A percentile compares a stretch with the other conserved stretches of the same genome.
phyloP scores from a whole-genome alignment of 148 eudicot species.

The Nepenthes gracilis region DNA sequence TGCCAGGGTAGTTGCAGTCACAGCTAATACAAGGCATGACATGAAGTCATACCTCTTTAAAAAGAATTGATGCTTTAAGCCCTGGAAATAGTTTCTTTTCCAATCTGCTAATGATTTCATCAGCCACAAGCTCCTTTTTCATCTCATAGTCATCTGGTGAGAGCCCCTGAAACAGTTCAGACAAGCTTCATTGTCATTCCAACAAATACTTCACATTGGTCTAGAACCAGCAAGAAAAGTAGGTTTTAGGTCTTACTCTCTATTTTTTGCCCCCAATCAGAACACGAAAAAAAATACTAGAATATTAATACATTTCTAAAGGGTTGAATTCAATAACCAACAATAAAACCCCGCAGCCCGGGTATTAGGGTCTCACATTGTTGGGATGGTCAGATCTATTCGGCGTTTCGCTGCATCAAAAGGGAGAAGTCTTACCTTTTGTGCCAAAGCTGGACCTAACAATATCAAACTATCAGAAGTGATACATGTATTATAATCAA shows the following conservation, averaged over 20 bases:
- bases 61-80: conserved; percentile 61
- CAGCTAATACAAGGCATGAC: neutral
- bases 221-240: neutral
- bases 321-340: too few species aligned
- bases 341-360: too few species aligned
- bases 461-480: too few species aligned
- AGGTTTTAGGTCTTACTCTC: too few species aligned
- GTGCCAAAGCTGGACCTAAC: too few species aligned
- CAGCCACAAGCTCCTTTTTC: conserved; percentile 83
- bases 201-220: neutral
- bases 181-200: neutral
- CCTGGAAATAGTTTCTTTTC: conserved; percentile 88
- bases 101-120: conserved; percentile 75
- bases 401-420: too few species aligned
- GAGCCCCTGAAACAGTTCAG: conserved; percentile 43
- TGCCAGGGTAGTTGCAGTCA: neutral
- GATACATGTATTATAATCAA: neutral
- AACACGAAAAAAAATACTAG: too few species aligned
- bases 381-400: too few species aligned
- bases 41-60: conserved; percentile 51
- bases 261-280: too few species aligned
- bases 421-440: too few species aligned
- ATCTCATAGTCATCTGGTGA: conserved; percentile 55
- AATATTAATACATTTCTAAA: too few species aligned
- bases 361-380: too few species aligned